Base-by-base conservation (phyloP, 2,329 filamentous ascomycete genomes). In the Nectriaceae sp. region DNA sequence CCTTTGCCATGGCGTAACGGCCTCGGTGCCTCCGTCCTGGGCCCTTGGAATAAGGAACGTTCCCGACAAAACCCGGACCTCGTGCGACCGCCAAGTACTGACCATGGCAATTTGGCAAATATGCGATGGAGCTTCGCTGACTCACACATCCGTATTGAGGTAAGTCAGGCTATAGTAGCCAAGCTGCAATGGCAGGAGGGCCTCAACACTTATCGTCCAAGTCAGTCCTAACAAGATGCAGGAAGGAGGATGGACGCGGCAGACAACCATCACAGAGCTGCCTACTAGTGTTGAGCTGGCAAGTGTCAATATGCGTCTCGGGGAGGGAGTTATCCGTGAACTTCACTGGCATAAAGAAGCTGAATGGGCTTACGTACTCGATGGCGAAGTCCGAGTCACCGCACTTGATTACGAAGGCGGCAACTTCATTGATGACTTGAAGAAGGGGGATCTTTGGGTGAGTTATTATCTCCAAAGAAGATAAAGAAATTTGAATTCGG, bases 261-360 rank as follows among this genome's bases (percentile, higher is more conserved):
- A 90, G 67, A 90, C 87, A 1, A 89, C 85, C 4, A 70, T 84
- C 15, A 77, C 82, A 24, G 84, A 88, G 67, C 74, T 89, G 3
- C 76, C 79, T 24, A 79, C 79, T 6, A 87, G 83, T 57, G 76
- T 82, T n/a, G 85, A 90, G 63, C 77, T 91, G 38, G 88, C 88
- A 2, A 83, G 84, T 35, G 88, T 90, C 46, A 89, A 91, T 65
- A 91, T 91, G 88, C 80, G 87, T 11, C 80, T 91, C 3, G 87
- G 85, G 33, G 71, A 82, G 54, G 86, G 87, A 29, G 87, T 85
- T 24, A 89, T 89, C 57, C 84, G 88, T 21, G 88, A 91, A 65
- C 75, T 91, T 8, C 88, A 91, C 64, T 91, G 88, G 88, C 88
- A 91, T 73, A 89, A 88, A 59, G 85, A 89, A 65, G 87, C 85